phyloP scores from a whole-genome alignment of 2,329 filamentous ascomycete species.

The Ceratocystis albifundus region DNA sequence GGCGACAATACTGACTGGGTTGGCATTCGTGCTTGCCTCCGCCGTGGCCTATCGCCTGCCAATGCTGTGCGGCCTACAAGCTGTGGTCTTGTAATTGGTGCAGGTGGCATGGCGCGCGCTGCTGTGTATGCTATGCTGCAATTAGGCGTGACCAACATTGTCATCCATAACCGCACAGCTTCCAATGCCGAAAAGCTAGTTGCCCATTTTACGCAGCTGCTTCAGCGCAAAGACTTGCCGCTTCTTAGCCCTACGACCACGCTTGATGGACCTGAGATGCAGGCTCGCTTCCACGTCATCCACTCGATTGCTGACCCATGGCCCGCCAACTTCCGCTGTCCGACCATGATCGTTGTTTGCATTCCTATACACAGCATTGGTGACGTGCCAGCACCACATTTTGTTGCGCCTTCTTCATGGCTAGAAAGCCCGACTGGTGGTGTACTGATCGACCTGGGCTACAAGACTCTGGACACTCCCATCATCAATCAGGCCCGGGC shows the following conservation, averaged over 20 bases:
- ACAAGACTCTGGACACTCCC: constrained; percentile 61
- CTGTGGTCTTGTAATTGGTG: constrained; percentile 50
- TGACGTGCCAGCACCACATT: constrained; percentile 53
- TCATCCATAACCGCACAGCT: constrained; percentile 59
- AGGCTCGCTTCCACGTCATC: constrained; percentile 47
- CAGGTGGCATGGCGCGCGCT: constrained; percentile 66
- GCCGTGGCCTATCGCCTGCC: constrained; percentile 59
- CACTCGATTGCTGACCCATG: constrained; percentile 48
- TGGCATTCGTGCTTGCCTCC: constrained; percentile 61
- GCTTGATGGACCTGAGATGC: constrained; percentile 23
- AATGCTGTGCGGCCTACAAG: constrained; percentile 48
- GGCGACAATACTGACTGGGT: constrained; percentile 78
- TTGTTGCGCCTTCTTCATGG: constrained; percentile 59
- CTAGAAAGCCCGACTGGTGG: constrained; percentile 61
- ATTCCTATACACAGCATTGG: constrained; percentile 60
- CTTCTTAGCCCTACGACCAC: constrained; percentile 29
- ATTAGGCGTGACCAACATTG: constrained; percentile 63
- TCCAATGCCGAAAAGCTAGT: constrained; percentile 57
- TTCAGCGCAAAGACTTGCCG: constrained; percentile 36
- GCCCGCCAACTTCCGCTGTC: constrained; percentile 51
- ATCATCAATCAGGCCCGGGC: constrained; percentile 55
- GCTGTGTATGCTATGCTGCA: constrained; percentile 69
- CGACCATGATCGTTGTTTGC: constrained; percentile 65
- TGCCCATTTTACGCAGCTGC: constrained; percentile 53
- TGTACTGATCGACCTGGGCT: constrained; percentile 63